These are phyloP conservation scores for Simmondsia chinensis DNA, from an alignment of 148 eudicot genomes.

Conservation along the genomic window DNA sequence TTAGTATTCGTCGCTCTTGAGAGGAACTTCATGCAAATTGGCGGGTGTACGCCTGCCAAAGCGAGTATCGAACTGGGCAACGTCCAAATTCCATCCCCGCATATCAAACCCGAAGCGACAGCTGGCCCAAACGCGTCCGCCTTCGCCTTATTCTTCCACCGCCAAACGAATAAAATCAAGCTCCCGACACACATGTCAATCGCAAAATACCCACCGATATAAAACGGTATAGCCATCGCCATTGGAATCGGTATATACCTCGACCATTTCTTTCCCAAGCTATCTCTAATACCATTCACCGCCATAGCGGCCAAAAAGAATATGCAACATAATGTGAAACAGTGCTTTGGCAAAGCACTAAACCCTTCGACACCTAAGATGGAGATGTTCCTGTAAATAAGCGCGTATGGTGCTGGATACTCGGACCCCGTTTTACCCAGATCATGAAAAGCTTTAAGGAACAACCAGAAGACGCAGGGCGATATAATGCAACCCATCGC, in stretches of 20 bases:
- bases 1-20: too few species aligned
- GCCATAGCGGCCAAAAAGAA: constrained; percentile 42
- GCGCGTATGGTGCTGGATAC: constrained; percentile 52
- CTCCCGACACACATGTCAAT: constrained; percentile 75
- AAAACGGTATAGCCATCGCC: constrained; percentile 84
- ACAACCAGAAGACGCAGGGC: constrained; percentile 70
- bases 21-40: constrained; percentile 60
- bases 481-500: constrained; percentile 67
- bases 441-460: constrained; percentile 45
- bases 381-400: constrained; percentile 44
- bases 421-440: constrained; percentile 28
- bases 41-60: constrained; percentile 48
- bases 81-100: constrained; percentile 80
- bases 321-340: constrained; percentile 40
- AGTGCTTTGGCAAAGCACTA: constrained; percentile 45
- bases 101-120: constrained; percentile 73
- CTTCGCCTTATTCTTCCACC: constrained; percentile 28
- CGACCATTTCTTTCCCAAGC: constrained; percentile 19
- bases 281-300: constrained; percentile 36
- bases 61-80: constrained; percentile 58
- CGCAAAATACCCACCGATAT: constrained; percentile 55
- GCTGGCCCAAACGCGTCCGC: constrained; percentile 57
- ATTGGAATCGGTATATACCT: constrained; percentile 59
- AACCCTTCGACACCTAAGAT: constrained; percentile 57
- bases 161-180: constrained; percentile 51